Evolutionary conservation across 2,329 filamentous ascomycete species (phyloP).

Genomic region (Fusarium sp.): DNA sequence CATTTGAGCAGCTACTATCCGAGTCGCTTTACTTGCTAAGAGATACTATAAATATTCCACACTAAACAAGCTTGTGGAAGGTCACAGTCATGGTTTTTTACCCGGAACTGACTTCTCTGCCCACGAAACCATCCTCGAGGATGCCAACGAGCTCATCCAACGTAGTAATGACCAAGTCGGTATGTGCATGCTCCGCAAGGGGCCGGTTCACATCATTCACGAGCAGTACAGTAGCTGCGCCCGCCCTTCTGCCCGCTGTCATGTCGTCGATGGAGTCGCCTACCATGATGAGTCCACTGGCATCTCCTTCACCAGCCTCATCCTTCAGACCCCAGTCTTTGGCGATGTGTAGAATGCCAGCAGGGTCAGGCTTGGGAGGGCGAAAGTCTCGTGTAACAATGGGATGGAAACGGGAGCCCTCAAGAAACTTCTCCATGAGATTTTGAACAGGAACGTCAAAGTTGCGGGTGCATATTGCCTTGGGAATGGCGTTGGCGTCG

Average conservation of each 20-base stretch:
- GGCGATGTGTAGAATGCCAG: constrained; percentile 88
- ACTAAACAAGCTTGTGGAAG: not conserved
- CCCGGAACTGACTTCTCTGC: constrained; percentile 49
- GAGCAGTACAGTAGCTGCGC: constrained; percentile 90
- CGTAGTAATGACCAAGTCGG: constrained; percentile 76
- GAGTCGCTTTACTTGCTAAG: constrained; percentile 1
- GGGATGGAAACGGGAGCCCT: constrained; percentile 74
- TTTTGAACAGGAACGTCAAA: constrained; percentile 84
- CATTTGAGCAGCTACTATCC: constrained; percentile 23
- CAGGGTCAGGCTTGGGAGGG: constrained; percentile 88
- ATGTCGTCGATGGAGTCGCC: constrained; percentile 93
- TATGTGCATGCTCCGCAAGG: constrained; percentile 77
- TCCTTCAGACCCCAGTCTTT: constrained; percentile 72
- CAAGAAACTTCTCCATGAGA: constrained; percentile 79
- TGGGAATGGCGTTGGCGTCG: constrained; percentile 71
- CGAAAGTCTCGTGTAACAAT: constrained; percentile 86
- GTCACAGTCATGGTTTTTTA: not conserved
- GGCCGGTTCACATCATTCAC: constrained; percentile 83
- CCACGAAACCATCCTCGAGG: constrained; percentile 79
- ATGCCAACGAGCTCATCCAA: constrained; percentile 82
- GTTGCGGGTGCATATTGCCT: constrained; percentile 94
- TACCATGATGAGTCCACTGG: constrained; percentile 69
- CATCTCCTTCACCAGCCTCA: constrained; percentile 52
- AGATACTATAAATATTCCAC: not conserved
- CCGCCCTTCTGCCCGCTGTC: constrained; percentile 83